A percentile compares a stretch with the other conserved stretches of the same genome.
Evolutionary conservation across 148 eudicot genomes (phyloP).

Genomic region (Spergularia marina): DNA sequence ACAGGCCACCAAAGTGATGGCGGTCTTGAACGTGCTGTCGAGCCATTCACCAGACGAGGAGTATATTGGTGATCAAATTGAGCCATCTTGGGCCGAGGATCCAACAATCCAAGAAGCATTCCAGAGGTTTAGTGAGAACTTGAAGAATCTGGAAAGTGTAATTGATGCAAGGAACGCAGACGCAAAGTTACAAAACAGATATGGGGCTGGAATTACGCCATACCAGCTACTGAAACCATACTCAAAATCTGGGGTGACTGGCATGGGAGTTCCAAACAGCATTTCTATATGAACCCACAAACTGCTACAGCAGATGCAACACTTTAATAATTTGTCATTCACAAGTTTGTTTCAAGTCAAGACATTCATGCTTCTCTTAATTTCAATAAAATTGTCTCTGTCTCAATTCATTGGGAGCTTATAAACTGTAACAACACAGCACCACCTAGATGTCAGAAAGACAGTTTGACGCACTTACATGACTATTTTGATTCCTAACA

Average conservation of each 20-base stretch:
- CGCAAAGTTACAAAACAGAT: conserved; percentile 36
- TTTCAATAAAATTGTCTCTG: no score
- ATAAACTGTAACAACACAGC: no score
- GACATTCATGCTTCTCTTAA: no score
- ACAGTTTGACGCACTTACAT: no score
- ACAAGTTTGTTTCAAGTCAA: no score
- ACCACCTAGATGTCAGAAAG: no score
- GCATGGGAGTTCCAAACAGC: conserved; percentile 63
- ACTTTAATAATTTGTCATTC: no score
- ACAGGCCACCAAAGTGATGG: conserved; percentile 60
- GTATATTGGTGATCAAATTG: conserved; percentile 45
- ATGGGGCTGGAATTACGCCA: conserved; percentile 68
- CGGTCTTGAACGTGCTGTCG: conserved; percentile 54
- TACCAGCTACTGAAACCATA: conserved; percentile 62
- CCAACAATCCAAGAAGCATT: conserved; percentile 45
- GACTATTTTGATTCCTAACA: no score
- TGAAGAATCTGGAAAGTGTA: conserved; percentile 50
- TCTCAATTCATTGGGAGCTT: no score
- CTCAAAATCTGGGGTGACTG: conserved; percentile 59
- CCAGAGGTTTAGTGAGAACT: conserved; percentile 38
- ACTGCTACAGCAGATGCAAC: no score
- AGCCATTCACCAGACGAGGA: conserved; percentile 62
- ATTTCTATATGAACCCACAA: conserved; percentile 44
- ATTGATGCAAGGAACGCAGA: conserved; percentile 53
- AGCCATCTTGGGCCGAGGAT: conserved; percentile 43